Percentiles rank a stretch among this genome's conserved stretches.
Conservation (phyloP, 1,139 yeast species). For the Scheffersomyces parashehatae region DNA sequence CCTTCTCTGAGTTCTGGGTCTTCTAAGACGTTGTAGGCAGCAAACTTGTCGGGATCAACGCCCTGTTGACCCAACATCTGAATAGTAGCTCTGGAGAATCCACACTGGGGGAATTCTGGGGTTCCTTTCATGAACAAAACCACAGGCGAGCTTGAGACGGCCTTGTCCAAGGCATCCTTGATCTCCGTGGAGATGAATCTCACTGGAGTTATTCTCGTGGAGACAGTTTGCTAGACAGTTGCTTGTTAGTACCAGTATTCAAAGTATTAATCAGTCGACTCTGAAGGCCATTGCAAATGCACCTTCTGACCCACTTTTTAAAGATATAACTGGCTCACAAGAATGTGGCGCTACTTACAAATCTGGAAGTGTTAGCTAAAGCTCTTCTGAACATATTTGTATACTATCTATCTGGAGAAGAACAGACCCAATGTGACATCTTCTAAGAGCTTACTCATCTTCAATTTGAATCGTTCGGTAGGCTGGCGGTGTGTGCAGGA, state of each 20-base stretch:
- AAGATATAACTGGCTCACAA: slow-evolving; percentile 1
- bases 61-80: slow-evolving; percentile 95
- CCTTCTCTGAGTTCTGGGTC: slow-evolving; percentile 92
- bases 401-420: too few species aligned
- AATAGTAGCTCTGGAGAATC: slow-evolving; percentile 93
- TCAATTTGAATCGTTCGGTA: slow-evolving; percentile 2
- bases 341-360: slow-evolving; percentile 17
- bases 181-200: slow-evolving; percentile 79
- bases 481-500: slow-evolving; percentile 5
- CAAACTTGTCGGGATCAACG: slow-evolving; percentile 93
- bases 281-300: slow-evolving; percentile 2
- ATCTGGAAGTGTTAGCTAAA: slow-evolving; percentile 19
- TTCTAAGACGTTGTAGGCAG: slow-evolving; percentile 95
- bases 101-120: slow-evolving; percentile 98
- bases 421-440: too few species aligned
- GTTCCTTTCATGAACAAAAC: slow-evolving; percentile 96
- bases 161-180: slow-evolving; percentile 77
- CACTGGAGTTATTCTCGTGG: slow-evolving; percentile 4
- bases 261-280: slow-evolving; percentile 4
- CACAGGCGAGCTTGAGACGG: slow-evolving; percentile 86
- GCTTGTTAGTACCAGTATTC: neutral
- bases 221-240: slow-evolving; percentile 1
- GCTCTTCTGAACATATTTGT: slow-evolving; percentile 25
- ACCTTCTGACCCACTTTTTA: too few species aligned
- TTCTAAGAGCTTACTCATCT: neutral